Percentiles rank a stretch among this genome's conserved stretches.
These are phyloP conservation scores for Sporodiniella umbellata DNA, from an alignment of 371 early-diverging fungal species.

Conservation along the genomic window DNA sequence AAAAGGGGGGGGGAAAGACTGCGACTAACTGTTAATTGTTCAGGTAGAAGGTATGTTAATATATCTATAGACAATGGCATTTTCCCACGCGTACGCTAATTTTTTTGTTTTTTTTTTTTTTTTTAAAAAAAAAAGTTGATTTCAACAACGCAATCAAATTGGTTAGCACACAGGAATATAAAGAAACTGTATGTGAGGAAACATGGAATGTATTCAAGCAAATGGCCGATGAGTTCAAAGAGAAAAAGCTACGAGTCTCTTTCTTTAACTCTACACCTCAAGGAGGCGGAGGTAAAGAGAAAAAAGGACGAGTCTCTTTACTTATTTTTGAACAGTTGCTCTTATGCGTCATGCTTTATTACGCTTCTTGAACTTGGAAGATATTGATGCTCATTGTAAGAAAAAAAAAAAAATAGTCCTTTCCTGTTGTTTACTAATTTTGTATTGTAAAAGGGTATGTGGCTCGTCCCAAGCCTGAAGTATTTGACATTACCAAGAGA, in stretches of 20 bases:
- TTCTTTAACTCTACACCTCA: conserved; percentile 87
- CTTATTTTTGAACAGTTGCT: conserved; percentile 54
- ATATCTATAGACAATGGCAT: too few relatives aligned
- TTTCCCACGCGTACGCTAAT: conserved; percentile 1
- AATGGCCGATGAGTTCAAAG: conserved; percentile 46
- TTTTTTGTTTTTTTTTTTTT: not conserved
- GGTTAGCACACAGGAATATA: conserved; percentile 57
- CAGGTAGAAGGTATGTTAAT: conserved; percentile 42
- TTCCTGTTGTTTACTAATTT: not conserved
- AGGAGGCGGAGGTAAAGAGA: conserved; percentile 73
- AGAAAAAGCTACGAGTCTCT: conserved; percentile 54
- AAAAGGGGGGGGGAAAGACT: too few relatives aligned
- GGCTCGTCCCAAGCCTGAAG: conserved; percentile 73
- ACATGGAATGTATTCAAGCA: conserved; percentile 59
- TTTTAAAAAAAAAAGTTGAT: conserved; percentile 45
- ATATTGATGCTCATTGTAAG: conserved; percentile 66
- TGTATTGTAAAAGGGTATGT: conserved; percentile 62
- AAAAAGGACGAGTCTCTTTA: not conserved
- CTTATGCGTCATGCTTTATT: conserved; percentile 86
- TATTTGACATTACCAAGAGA: conserved; percentile 82
- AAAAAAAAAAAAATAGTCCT: not conserved
- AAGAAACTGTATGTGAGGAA: conserved; percentile 50
- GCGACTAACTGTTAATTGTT: not conserved
- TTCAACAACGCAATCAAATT: conserved; percentile 62
- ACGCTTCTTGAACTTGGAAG: conserved; percentile 63